Conservation (phyloP, 2,329 filamentous ascomycete genomes). For the Neofusicoccum laricinum region DNA sequence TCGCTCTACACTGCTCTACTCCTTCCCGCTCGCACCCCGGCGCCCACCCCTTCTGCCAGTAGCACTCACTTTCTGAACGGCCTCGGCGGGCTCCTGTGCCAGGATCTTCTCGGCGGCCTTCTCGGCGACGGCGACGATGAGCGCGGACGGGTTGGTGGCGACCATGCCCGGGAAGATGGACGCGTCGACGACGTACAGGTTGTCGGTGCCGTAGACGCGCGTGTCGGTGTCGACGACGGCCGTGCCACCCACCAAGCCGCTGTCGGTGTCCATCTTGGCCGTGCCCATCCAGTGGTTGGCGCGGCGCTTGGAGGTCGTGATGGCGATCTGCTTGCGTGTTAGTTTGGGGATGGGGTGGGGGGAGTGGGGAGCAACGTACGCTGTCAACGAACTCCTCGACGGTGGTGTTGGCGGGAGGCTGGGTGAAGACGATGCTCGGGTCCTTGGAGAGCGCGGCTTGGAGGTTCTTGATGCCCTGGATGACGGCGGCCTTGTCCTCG, state of each 20-base stretch:
- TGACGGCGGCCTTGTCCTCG: constrained; percentile 62
- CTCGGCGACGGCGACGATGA: constrained; percentile 36
- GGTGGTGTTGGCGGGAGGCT: constrained; percentile 43
- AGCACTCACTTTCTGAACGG: constrained; percentile 15
- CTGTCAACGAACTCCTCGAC: constrained; percentile 56
- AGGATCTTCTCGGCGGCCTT: constrained; percentile 39
- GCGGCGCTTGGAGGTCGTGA: constrained; percentile 37
- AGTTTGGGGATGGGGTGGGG: not conserved
- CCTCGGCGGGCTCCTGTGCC: not conserved
- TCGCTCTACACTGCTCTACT: not conserved
- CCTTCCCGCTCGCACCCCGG: not conserved
- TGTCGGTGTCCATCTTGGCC: constrained; percentile 52
- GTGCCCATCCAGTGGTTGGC: constrained; percentile 54
- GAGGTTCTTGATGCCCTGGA: constrained; percentile 61
- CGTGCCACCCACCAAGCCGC: constrained; percentile 40
- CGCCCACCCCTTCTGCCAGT: constrained; percentile 4
- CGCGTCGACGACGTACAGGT: constrained; percentile 48
- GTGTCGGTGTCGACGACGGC: constrained; percentile 51
- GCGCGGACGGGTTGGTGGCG: constrained; percentile 37
- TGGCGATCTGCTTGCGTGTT: constrained; percentile 20
- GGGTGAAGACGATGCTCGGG: constrained; percentile 51
- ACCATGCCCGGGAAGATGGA: constrained; percentile 46
- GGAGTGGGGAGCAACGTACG: constrained; percentile 17
- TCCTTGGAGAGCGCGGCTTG: constrained; percentile 54
- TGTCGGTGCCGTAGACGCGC: constrained; percentile 47